phyloP scores from a whole-genome alignment of 768 basidiomycete genomes.

The Ramaria sp. region DNA sequence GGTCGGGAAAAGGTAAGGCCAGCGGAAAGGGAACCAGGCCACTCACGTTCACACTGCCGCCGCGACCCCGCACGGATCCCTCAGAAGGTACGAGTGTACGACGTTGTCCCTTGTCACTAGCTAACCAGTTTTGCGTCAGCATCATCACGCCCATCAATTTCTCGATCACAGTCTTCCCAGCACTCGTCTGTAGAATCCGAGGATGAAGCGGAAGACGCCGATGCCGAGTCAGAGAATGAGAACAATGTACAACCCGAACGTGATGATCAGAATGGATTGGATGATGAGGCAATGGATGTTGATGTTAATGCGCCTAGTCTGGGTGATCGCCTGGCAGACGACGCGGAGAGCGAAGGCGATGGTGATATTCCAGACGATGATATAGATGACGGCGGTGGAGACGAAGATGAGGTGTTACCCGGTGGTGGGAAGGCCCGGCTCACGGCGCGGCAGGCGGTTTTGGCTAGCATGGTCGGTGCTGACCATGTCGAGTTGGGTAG shows the following conservation, averaged over 20 bases:
- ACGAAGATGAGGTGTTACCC: slow-evolving; percentile 41
- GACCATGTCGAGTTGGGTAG: slow-evolving; percentile 53
- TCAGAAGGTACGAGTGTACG: slow-evolving; percentile 7
- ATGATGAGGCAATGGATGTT: slow-evolving; percentile 14
- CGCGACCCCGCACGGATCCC: background rate
- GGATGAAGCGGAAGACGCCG: slow-evolving; percentile 21
- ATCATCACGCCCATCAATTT: background rate
- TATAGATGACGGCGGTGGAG: slow-evolving; percentile 52
- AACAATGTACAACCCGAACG: slow-evolving; percentile 11
- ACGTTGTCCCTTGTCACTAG: slow-evolving; percentile 15
- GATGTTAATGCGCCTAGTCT: slow-evolving; percentile 13
- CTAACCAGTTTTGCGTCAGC: slow-evolving; percentile 13
- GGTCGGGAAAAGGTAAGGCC: background rate
- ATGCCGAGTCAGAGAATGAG: slow-evolving; percentile 36
- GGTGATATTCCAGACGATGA: slow-evolving; percentile 50
- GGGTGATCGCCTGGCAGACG: background rate
- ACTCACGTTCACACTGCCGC: slow-evolving; percentile 1
- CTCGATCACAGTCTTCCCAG: too few species aligned
- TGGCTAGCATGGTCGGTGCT: slow-evolving; percentile 57
- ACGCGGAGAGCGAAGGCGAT: slow-evolving; percentile 11
- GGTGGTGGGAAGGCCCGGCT: slow-evolving; percentile 11
- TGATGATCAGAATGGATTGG: slow-evolving; percentile 11
- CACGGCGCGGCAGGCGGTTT: slow-evolving; percentile 53
- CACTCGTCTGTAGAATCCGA: slow-evolving; percentile 13
- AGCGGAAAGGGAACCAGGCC: background rate